Conservation (phyloP, 352 stramenopile species). For the Globisporangium acanthophoron region DNA sequence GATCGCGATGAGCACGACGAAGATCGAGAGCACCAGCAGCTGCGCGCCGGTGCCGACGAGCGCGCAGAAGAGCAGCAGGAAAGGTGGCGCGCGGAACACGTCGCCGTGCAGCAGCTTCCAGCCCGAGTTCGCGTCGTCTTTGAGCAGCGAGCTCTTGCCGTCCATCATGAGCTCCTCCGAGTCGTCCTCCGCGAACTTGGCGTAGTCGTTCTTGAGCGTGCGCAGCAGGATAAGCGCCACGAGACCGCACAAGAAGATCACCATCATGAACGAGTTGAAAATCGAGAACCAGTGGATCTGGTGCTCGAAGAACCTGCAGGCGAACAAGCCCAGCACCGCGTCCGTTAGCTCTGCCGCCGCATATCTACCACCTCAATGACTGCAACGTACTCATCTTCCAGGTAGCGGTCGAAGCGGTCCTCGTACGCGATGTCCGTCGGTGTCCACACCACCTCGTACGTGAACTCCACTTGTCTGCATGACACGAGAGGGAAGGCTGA, state of each 20-base stretch:
- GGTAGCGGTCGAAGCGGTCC: conserved; percentile 95
- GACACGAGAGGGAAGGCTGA: background rate
- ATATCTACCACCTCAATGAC: background rate
- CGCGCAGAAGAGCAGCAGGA: conserved; percentile 94
- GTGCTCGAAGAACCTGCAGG: conserved; percentile 96
- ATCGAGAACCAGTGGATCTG: conserved; percentile 98
- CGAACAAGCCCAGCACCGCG: too few species aligned
- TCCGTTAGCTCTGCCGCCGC: background rate
- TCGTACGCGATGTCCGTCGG: conserved; percentile 92
- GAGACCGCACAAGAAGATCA: conserved; percentile 94
- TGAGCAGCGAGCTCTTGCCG: conserved; percentile 72
- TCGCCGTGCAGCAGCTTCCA: conserved; percentile 97
- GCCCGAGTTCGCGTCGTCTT: conserved; percentile 83
- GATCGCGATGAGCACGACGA: conserved; percentile 96
- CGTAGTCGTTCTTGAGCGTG: conserved; percentile 94
- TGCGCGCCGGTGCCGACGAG: conserved; percentile 95
- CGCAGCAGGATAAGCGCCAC: conserved; percentile 92
- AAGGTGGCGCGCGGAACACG: conserved; percentile 90
- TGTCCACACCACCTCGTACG: conserved; percentile 92
- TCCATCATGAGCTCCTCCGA: conserved; percentile 84
- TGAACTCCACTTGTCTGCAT: conserved; percentile 87
- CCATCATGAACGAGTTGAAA: conserved; percentile 98
- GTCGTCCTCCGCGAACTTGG: conserved; percentile 85
- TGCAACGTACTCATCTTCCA: conserved; percentile 91
- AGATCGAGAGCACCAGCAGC: conserved; percentile 90